Percentiles rank a stretch among this genome's conserved stretches.
These are phyloP conservation scores for Silene latifolia DNA, from an alignment of 148 eudicot genomes.

Conservation along the genomic window DNA sequence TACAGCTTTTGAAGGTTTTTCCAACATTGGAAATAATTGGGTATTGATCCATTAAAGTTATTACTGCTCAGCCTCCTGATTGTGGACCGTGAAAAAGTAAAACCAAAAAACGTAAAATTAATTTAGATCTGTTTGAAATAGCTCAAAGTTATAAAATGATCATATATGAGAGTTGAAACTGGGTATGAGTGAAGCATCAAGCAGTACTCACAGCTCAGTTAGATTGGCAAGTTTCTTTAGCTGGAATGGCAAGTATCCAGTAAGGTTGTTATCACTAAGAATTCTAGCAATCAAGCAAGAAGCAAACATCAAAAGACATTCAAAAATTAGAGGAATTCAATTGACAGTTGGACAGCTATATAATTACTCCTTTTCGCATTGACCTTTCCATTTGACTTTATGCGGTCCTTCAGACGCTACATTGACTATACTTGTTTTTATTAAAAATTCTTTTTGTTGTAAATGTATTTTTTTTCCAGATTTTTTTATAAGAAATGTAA, in stretches of 20 bases:
- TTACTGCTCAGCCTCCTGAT: conserved; percentile 52
- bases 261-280: conserved; percentile 48
- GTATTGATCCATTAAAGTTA: conserved; percentile 51
- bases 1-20: conserved; percentile 44
- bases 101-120: not conserved
- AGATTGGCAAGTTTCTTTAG: conserved; percentile 38
- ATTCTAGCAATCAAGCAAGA: conserved; percentile 31
- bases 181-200: not conserved
- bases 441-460: too few relatives aligned
- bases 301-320: not conserved
- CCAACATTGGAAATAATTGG: conserved; percentile 41
- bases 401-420: too few relatives aligned
- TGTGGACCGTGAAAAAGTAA: not conserved
- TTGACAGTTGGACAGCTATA: too few relatives aligned
- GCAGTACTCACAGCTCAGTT: conserved; percentile 46
- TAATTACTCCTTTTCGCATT: too few relatives aligned
- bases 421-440: too few relatives aligned
- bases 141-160: not conserved
- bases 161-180: not conserved
- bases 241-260: conserved; percentile 45
- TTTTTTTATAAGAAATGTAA: too few relatives aligned
- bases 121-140: too few relatives aligned
- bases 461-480: too few relatives aligned
- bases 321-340: too few relatives aligned
- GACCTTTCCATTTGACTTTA: too few relatives aligned